Evolutionary conservation across 176 grass and related monocot genomes (phyloP).

Genomic region (Eleusine coracana): DNA sequence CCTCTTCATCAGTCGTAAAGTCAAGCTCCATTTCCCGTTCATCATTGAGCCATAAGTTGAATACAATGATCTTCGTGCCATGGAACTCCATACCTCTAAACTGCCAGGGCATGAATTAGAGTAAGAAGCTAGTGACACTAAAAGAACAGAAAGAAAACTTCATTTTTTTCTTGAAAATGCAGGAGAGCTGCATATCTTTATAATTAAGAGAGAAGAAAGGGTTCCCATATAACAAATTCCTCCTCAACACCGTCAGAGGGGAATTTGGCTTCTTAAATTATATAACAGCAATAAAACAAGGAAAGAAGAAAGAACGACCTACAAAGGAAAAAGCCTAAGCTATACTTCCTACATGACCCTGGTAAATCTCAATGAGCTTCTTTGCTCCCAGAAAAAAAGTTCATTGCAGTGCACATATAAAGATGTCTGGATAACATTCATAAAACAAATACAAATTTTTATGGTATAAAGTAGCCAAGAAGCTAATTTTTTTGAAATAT

Average conservation of each 20-base stretch:
- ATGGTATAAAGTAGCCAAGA: background rate
- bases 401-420: background rate
- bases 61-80: conserved; percentile 51
- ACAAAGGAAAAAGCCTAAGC: too few relatives aligned
- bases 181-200: too few relatives aligned
- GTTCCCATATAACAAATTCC: too few relatives aligned
- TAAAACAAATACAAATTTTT: background rate
- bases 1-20: conserved; percentile 44
- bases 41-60: conserved; percentile 55
- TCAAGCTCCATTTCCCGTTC: conserved; percentile 54
- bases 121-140: conserved; percentile 22
- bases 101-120: conserved; percentile 28
- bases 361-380: too few relatives aligned
- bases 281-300: too few relatives aligned
- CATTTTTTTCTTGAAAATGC: too few relatives aligned
- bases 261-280: too few relatives aligned
- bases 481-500: background rate
- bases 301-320: too few relatives aligned
- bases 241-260: too few relatives aligned
- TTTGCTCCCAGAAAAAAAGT: background rate
- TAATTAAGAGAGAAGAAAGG: too few relatives aligned
- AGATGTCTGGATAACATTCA: background rate
- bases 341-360: too few relatives aligned
- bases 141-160: background rate
- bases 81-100: conserved; percentile 41